These are phyloP conservation scores for Pseudohyphozyma bogoriensis DNA, from an alignment of 768 basidiomycete species.

Conservation along the genomic window DNA sequence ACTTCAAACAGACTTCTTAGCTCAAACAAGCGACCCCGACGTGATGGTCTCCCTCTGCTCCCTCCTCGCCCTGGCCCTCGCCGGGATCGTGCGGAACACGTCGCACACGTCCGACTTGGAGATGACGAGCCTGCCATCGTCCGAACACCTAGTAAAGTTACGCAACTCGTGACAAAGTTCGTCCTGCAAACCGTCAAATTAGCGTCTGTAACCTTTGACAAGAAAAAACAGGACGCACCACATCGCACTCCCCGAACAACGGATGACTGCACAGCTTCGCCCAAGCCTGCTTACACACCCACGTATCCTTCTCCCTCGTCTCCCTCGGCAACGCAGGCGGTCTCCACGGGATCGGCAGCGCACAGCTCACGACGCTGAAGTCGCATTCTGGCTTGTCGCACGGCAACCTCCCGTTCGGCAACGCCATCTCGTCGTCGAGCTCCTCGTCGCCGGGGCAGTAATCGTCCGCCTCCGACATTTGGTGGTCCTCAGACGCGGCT, in stretches of 20 bases:
- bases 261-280: conserved; percentile 26
- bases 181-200: conserved; percentile 8
- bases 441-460: conserved; percentile 12
- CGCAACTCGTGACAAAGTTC: conserved; percentile 24
- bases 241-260: conserved; percentile 14
- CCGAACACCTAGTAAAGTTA: conserved; percentile 21
- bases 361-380: conserved; percentile 13
- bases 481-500: neutral
- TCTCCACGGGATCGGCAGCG: conserved; percentile 26
- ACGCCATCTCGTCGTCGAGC: conserved; percentile 9
- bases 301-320: conserved; percentile 7
- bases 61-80: conserved; percentile 6
- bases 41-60: neutral
- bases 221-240: conserved; percentile 10
- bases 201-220: neutral
- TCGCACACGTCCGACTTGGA: conserved; percentile 23
- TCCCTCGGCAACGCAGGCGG: conserved; percentile 15
- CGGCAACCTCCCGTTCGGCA: conserved; percentile 11
- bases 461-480: conserved; percentile 5
- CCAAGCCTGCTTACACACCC: conserved; percentile 25
- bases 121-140: conserved; percentile 24
- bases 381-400: conserved; percentile 30
- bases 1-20: too few relatives aligned
- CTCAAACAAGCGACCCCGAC: too few relatives aligned
- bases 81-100: conserved; percentile 21